Evolutionary conservation across 1,139 yeast genomes (phyloP), one percentile per base, ranked within the genome.

Genomic region (Zygoascus sp.): DNA sequence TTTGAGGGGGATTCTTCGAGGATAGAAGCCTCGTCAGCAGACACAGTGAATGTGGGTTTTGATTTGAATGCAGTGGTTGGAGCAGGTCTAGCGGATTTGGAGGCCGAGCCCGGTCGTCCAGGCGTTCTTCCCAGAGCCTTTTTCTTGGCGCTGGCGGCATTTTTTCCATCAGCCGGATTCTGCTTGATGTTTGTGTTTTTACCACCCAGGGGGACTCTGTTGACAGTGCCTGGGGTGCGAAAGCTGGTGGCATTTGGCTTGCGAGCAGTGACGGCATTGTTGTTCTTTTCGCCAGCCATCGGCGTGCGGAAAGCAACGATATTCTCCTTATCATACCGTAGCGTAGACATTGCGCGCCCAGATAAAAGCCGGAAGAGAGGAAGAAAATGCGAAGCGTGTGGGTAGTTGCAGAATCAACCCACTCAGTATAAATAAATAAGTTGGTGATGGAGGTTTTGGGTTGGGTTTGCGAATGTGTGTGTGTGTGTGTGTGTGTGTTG

Each of bases 171-270:
- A 30, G 34, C 35, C 40, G 44, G n/a, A 48, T 34, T 39, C 36
- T 43, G 22, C 27, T 42, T 44, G 28, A 48, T 51, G 42, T 58
- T 58, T 28, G 49, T 51, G 43, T 56, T 59, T 38, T 58, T 58
- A 2, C 62, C 62, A 7, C 61, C 61, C 13, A 58, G 44, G 13
- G 61, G 61, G 2, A 53, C 52, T 40, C 61, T 48, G 34, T 38
- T 45, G 2, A 40, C 45, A 15, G 53, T 50, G 8, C 38, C 47
- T 8, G 53, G 52, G 3, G 53, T 50, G n/a, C 19, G 37, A n/a
- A 47, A 28, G 21, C 13, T 11, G n/a, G n/a, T n/a, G 7, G 37
- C 42, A 25, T 32, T 34, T 46, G 38, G 54, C 44, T 41, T 48
- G 40, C 40, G 40, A 23, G 22, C 28, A 30, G 35, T 44, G 46